These are phyloP conservation scores for Exophiala sideris DNA, from an alignment of 2,329 filamentous ascomycete species.

Conservation along the genomic window DNA sequence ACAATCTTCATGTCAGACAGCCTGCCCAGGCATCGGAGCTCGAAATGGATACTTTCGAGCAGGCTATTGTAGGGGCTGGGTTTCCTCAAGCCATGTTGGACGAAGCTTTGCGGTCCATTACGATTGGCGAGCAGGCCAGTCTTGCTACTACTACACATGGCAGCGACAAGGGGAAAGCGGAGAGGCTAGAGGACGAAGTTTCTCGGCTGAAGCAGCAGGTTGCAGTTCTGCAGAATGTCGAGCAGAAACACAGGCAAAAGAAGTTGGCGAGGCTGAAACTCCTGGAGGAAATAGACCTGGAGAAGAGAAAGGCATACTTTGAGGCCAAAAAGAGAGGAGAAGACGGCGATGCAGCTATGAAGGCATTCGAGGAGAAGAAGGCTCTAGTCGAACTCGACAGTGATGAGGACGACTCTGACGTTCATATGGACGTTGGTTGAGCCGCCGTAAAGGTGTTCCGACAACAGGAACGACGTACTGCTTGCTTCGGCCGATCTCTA, in stretches of 20 bases:
- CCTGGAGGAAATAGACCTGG: constrained; percentile 40
- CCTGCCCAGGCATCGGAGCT: constrained; percentile 40
- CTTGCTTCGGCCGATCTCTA: too few relatives aligned
- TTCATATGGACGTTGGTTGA: constrained; percentile 18
- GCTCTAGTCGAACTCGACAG: constrained; percentile 13
- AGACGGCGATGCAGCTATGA: constrained; percentile 39
- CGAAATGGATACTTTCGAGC: constrained; percentile 41
- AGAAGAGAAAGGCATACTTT: constrained; percentile 43
- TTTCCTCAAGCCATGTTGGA: constrained; percentile 24
- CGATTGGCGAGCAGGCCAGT: background rate
- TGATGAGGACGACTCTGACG: constrained; percentile 14
- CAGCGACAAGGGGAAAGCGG: constrained; percentile 21
- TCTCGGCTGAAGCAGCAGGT: constrained; percentile 36
- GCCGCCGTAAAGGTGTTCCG: background rate
- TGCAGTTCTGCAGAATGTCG: constrained; percentile 32
- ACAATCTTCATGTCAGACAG: constrained; percentile 38
- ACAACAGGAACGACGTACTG: too few relatives aligned
- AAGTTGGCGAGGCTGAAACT: constrained; percentile 35
- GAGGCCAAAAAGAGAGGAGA: constrained; percentile 43
- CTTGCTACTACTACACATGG: constrained; percentile 19
- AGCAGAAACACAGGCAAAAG: constrained; percentile 39
- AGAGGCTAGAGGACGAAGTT: constrained; percentile 39
- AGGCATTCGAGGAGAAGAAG: constrained; percentile 25
- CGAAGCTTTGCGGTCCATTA: constrained; percentile 27
- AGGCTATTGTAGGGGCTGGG: constrained; percentile 13